phyloP scores from a whole-genome alignment of 2,329 filamentous ascomycete species.

The Monilinia polystroma region DNA sequence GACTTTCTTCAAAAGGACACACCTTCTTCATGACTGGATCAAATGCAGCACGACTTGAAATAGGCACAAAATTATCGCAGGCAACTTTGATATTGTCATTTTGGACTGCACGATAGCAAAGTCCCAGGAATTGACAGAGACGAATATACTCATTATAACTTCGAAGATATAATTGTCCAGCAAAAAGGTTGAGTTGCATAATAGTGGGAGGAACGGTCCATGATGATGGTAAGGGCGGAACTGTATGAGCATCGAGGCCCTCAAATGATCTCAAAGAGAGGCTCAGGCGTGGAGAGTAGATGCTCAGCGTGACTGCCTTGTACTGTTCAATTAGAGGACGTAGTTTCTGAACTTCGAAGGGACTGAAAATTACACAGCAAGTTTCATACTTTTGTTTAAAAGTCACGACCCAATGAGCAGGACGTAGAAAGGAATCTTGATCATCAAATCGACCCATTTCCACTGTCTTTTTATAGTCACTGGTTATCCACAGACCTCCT shows the following conservation, averaged over 20 bases:
- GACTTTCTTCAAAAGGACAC: constrained; percentile 43
- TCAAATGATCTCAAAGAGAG: constrained; percentile 46
- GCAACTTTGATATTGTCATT: constrained; percentile 28
- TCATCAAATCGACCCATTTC: constrained; percentile 15
- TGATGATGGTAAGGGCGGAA: constrained; percentile 36
- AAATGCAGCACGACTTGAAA: constrained; percentile 12
- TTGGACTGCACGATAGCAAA: constrained; percentile 41
- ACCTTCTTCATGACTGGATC: constrained; percentile 13
- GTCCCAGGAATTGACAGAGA: constrained; percentile 52
- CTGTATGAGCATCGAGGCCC: constrained; percentile 46
- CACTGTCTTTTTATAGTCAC: constrained; percentile 53
- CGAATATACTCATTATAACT: constrained; percentile 54
- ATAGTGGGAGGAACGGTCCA: constrained; percentile 32
- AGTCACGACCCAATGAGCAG: constrained; percentile 55
- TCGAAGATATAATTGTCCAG: constrained; percentile 64
- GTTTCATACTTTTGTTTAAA: constrained; percentile 27
- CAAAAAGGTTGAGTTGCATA: constrained; percentile 61
- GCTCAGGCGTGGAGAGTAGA: constrained; percentile 51
- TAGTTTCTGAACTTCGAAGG: constrained; percentile 57
- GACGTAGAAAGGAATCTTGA: constrained; percentile 50
- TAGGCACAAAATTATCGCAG: constrained; percentile 41
- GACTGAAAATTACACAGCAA: constrained; percentile 53
- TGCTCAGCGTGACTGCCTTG: constrained; percentile 45
- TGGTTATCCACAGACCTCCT: constrained; percentile 47
- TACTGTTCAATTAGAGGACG: constrained; percentile 43